Conservation (phyloP, 2,329 filamentous ascomycete genomes). For the Phoma sp. region DNA sequence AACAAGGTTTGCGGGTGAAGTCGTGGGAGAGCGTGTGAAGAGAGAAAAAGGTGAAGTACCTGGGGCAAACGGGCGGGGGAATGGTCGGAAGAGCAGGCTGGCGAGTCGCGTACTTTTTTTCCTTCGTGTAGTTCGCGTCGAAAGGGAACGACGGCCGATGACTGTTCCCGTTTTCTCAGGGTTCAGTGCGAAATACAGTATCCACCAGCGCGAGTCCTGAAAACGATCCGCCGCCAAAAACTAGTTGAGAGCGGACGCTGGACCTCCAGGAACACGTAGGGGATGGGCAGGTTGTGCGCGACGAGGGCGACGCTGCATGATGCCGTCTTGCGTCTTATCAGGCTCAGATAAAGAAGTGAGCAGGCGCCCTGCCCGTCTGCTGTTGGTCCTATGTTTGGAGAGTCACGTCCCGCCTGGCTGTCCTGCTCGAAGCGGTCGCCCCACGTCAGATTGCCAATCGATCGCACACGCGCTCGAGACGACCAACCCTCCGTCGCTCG, state of each 20-base stretch:
- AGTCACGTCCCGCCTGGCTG: neutral
- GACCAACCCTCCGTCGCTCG: conserved; percentile 3
- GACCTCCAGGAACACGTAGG: conserved; percentile 16
- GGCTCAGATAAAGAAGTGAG: conserved; percentile 6
- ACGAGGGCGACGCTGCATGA: neutral
- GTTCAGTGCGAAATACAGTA: conserved; percentile 4
- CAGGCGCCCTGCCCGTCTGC: neutral
- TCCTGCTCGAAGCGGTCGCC: conserved; percentile 16
- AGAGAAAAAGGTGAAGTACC: neutral
- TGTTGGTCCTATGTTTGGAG: conserved; percentile 1
- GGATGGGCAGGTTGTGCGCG: neutral
- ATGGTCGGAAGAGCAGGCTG: conserved; percentile 5
- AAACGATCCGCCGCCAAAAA: conserved; percentile 12
- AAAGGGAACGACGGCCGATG: conserved; percentile 9
- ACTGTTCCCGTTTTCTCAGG: conserved; percentile 15
- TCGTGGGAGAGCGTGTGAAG: neutral
- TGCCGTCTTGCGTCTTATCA: conserved; percentile 15
- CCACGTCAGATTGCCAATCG: conserved; percentile 26
- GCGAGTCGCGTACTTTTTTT: neutral
- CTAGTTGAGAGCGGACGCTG: conserved; percentile 13
- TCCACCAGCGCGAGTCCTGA: neutral
- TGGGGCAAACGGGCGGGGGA: neutral
- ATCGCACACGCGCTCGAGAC: conserved; percentile 26
- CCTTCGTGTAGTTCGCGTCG: neutral
- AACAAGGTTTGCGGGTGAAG: neutral